Evolutionary conservation across 345 rosid species (phyloP), one percentile per base, ranked within the genome.

Genomic region (Mangifera indica): DNA sequence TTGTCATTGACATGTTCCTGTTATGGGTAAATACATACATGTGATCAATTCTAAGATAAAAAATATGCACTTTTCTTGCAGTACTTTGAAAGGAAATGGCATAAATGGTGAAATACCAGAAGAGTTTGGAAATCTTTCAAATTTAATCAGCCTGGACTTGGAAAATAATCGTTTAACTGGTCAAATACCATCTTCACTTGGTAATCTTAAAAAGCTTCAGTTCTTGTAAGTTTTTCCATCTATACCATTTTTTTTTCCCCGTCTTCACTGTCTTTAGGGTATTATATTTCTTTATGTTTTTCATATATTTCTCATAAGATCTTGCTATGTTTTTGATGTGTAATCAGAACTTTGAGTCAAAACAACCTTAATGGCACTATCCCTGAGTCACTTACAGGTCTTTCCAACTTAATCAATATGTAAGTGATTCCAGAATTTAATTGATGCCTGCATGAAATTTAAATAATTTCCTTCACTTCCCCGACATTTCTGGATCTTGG

Each of bases 81-180:
- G 99, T 73, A 89, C 88, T n/a, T 69, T 93, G 86, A 94, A 84
- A 74, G 99, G 96, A 74, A 93, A 84, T 89, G 97, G 95, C 74
- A 86, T 96, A 74, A 81, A 75, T 26, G 99, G 99, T 71, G 86
- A 51, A 74, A 91, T 96, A 81, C 98, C 99, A n/a, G 73, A 81
- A 57, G 98, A 88, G 63, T 82, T 93, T 67, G 99, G 98, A 52
- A 91, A 93, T 78, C 75, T 96, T 74, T 77, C 95, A 12, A 89
- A 88, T 77, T 87, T 96, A 79, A 89, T 86, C 48, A 87, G 86
- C 76, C 85, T 96, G 84, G 98, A 96, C 81, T 85, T 96, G 86
- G 97, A 87, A 74, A 87, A 88, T 64, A 96, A 96, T 88, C 81
- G 49, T 71, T 79, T 96, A 66, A 82, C 72, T 63, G 99, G 99